Percentiles rank a stretch among this genome's conserved stretches.
phyloP scores from a whole-genome alignment of 176 grass and related monocot species.

The Phoenix roebelenii region DNA sequence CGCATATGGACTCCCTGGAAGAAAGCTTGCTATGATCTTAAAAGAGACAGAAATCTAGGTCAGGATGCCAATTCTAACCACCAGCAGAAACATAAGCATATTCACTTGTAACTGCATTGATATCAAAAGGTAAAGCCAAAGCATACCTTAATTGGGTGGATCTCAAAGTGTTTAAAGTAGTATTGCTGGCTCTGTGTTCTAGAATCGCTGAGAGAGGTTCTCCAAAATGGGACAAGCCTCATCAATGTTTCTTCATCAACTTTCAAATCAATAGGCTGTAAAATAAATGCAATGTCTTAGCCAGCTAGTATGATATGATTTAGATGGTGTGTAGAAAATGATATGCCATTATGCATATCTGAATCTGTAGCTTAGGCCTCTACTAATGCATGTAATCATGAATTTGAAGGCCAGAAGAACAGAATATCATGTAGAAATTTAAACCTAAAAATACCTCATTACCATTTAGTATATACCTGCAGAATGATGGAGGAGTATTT shows the following conservation, averaged over 20 bases:
- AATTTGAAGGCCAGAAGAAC: no score
- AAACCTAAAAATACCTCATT: no score
- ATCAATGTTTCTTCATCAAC: conserved; percentile 81
- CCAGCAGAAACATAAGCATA: no score
- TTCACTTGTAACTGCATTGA: no score
- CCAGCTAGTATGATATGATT: neutral
- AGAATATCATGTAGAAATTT: no score
- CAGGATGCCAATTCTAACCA: conserved; percentile 1
- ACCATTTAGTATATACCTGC: conserved; percentile 33
- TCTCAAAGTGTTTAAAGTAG: conserved; percentile 82
- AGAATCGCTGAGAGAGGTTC: conserved; percentile 56
- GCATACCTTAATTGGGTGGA: conserved; percentile 79
- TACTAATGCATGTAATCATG: no score
- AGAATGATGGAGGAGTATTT: conserved; percentile 64
- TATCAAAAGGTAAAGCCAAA: conserved; percentile 4
- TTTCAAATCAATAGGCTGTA: conserved; percentile 73
- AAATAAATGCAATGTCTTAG: conserved; percentile 10
- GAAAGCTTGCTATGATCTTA: conserved; percentile 74
- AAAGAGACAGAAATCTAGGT: conserved; percentile 28
- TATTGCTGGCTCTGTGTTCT: conserved; percentile 38
- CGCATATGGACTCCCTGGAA: conserved; percentile 44
- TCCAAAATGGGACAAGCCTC: conserved; percentile 87
- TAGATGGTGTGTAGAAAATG: no score
- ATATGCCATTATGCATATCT: no score
- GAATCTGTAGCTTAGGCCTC: no score